A percentile compares a stretch with the other conserved stretches of the same genome.
Evolutionary conservation across 257 asterid genomes (phyloP).

Genomic region (Solanum rostratum): DNA sequence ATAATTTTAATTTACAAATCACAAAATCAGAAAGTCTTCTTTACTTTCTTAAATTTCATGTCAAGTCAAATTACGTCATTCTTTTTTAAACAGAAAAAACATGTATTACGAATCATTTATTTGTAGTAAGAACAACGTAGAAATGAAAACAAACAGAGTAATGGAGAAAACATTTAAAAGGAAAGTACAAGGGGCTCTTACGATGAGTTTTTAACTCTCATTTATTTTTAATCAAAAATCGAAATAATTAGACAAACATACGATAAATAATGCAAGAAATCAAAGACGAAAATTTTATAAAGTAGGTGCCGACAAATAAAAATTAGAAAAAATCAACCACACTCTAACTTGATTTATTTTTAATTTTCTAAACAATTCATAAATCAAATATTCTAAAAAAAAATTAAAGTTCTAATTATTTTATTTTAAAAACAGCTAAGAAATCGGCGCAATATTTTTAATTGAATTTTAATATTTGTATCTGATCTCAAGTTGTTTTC

Average conservation of each 20-base stretch:
- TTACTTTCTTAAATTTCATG: too few species aligned
- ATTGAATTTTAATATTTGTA: neutral
- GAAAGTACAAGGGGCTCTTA: neutral
- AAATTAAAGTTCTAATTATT: neutral
- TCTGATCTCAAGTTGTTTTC: neutral
- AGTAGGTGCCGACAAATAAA: neutral
- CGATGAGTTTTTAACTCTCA: neutral
- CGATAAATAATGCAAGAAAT: too few species aligned
- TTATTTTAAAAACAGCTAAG: neutral
- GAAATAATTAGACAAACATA: neutral
- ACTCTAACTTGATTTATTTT: neutral
- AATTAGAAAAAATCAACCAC: neutral
- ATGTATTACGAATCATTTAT: too few species aligned
- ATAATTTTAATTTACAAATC: too few species aligned
- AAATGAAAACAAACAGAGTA: too few species aligned
- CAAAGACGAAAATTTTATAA: neutral
- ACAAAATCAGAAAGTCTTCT: too few species aligned
- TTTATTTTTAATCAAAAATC: neutral
- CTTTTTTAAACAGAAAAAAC: too few species aligned
- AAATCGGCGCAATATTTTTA: neutral
- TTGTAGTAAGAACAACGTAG: too few species aligned
- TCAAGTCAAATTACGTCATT: too few species aligned
- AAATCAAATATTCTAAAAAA: neutral
- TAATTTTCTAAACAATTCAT: neutral
- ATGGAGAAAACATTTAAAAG: neutral